Evolutionary conservation across 83 land plant genomes (phyloP).

Genomic region (Larix sibirica): DNA sequence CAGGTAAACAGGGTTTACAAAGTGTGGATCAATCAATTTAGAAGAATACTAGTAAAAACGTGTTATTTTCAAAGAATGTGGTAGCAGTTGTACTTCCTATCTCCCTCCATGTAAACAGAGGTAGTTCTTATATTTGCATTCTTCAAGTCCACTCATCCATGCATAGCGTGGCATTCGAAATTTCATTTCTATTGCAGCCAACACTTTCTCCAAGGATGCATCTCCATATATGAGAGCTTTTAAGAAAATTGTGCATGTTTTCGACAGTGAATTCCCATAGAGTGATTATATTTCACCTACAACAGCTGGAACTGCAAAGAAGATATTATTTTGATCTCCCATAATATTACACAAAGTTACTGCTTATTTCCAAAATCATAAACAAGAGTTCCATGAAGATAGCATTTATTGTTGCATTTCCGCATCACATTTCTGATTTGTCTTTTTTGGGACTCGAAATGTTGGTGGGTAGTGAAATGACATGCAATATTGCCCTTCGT

Average conservation of each 20-base stretch:
- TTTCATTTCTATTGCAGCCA: not conserved
- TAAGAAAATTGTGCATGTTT: not conserved
- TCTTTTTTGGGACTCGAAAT: slow-evolving; percentile 21
- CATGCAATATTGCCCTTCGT: slow-evolving; percentile 43
- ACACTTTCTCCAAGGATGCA: not conserved
- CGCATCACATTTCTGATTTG: not conserved
- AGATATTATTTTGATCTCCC: not conserved
- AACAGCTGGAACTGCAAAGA: too few species aligned
- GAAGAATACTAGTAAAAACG: not conserved
- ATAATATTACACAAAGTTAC: not conserved
- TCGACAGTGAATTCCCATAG: not conserved
- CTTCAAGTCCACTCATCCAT: not conserved
- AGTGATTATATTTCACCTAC: too few species aligned
- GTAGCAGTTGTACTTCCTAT: not conserved
- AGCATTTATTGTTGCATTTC: not conserved
- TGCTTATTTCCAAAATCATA: not conserved
- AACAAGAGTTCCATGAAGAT: not conserved
- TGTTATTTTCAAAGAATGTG: not conserved
- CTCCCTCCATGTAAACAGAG: not conserved
- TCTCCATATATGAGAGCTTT: not conserved
- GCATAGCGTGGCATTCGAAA: not conserved
- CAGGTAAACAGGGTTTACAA: too few species aligned
- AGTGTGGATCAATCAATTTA: not conserved
- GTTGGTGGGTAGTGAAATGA: slow-evolving; percentile 29
- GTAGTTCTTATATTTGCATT: not conserved